A percentile compares a stretch with the other conserved stretches of the same genome.
These are phyloP conservation scores for Starmerella powellii DNA, from an alignment of 805 yeast genomes.

Conservation along the genomic window DNA sequence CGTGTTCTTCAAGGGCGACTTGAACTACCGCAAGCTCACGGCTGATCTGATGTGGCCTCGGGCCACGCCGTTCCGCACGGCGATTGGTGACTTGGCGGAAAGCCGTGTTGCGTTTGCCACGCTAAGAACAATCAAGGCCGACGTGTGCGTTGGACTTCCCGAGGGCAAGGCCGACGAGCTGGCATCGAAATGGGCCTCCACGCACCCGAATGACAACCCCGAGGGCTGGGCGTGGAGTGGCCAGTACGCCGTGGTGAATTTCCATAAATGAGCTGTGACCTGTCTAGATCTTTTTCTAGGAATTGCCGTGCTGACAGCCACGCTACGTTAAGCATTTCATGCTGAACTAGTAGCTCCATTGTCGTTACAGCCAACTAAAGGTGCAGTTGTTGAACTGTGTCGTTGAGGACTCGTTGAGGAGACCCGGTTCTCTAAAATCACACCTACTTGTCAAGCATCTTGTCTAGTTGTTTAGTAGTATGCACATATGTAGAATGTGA, in stretches of 20 bases:
- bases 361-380: too few species aligned
- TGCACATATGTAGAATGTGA: too few species aligned
- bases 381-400: too few species aligned
- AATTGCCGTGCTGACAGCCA: neutral
- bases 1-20: constrained; percentile 85
- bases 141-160: constrained; percentile 73
- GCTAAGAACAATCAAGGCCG: constrained; percentile 91
- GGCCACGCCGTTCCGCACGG: constrained; percentile 56
- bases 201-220: constrained; percentile 48
- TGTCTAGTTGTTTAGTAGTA: too few species aligned
- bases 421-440: too few species aligned
- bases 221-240: constrained; percentile 81
- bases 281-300: neutral
- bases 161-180: constrained; percentile 63
- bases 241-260: constrained; percentile 74
- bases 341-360: too few species aligned
- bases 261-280: constrained; percentile 25
- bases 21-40: constrained; percentile 86
- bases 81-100: constrained; percentile 56
- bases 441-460: too few species aligned
- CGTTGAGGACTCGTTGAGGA: too few species aligned
- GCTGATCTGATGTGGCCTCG: constrained; percentile 85
- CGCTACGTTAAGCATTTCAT: neutral
- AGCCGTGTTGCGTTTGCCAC: constrained; percentile 57
- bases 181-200: constrained; percentile 43